Evolutionary conservation across 2,329 filamentous ascomycete genomes (phyloP), one percentile per base, ranked within the genome.

Genomic region (Neonectria sp.): DNA sequence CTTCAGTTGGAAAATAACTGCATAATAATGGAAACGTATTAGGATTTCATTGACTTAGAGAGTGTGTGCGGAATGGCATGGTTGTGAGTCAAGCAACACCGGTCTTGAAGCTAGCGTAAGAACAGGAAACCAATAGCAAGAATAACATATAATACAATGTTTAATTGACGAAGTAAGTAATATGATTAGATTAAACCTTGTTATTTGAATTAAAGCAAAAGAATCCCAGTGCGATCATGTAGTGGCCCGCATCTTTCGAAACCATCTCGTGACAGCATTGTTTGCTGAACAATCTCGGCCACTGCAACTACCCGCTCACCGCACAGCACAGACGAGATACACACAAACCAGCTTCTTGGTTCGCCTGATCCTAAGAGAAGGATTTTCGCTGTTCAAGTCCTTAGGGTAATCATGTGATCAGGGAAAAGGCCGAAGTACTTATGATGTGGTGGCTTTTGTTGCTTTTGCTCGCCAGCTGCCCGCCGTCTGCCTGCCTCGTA

Each of bases 361-460:
- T 24, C 7, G 29, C n/a, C 21, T 24, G 7, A 21, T 9, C n/a
- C n/a, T 13, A n/a, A 21, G 40, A 45, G 40, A 24, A 21, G n/a
- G 9, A 21, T 45, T 45, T 45, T 45, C 4, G 40, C 40, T 21
- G 40, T 8, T 24, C 40, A 45, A 45, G n/a, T n/a, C 9, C n/a
- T 45, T 45, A 21, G 40, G n/a, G n/a, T 11, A 24, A 53, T 53
- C 51, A 53, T 53, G 51, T 53, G 51, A 35, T 53, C 11, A n/a
- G 29, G 7, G 31, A 6, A 35, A 43, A 24, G n/a, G 6, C 3
- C n/a, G 17, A 9, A 15, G 51, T 35, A n/a, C 21, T n/a, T n/a
- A n/a, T 53, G 31, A 33, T 21, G n/a, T 35, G n/a, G 40, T 45
- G 40, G 17, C 15, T n/a, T 45, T 45, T 12, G 3, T 45, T 45